Base-by-base conservation (phyloP, 1,284 basidiomycete genomes). In the Sparassis latifolia region DNA sequence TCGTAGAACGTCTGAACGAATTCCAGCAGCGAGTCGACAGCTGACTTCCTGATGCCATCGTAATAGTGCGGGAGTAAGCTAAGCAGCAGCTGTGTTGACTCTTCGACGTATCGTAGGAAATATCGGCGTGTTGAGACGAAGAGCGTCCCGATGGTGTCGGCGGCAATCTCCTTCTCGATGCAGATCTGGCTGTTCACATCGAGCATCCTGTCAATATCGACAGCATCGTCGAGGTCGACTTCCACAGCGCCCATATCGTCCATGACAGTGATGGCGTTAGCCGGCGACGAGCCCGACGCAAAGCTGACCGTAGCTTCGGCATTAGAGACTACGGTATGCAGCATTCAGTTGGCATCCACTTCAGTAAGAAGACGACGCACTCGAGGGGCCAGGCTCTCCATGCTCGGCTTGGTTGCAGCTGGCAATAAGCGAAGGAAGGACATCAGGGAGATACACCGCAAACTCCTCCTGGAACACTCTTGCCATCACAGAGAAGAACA, bases 111-210 rank as follows among this genome's bases (percentile, higher is more conserved):
- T 3, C 94, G 94, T 59, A 98, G 75, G 84, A 97, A 99, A 62
- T 90, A 86, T 39, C 69, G 70, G 64, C 85, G 84, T 48, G 93
- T 96, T 44, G 89, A 79, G 42, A 82, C 76, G 68, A 98, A 98
- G 54, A 99, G 73, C 49, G 92, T 89, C 51, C 96, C 93, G 55
- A 99, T 86, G 32, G 96, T 93, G 68, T 99, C 96, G 38, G 94
- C 93, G 4, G 97, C 96, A 52, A 98, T 97, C 75, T 99, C 97
- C 74, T 99, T 99, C 77, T 99, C 97, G 52, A 99, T 93, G 48
- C 95, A 96, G 58, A 99, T 89, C 43, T 95, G 95, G 61, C 89
- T 93, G 76, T 95, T 97, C 58, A 96, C 92, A 57, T 95, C 92
- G 62, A 95, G 79, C 64, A 88, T 71, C 64, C 88, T 89, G 62